Conservation (phyloP, 2,329 filamentous ascomycete genomes). For the Lojkania enalia region DNA sequence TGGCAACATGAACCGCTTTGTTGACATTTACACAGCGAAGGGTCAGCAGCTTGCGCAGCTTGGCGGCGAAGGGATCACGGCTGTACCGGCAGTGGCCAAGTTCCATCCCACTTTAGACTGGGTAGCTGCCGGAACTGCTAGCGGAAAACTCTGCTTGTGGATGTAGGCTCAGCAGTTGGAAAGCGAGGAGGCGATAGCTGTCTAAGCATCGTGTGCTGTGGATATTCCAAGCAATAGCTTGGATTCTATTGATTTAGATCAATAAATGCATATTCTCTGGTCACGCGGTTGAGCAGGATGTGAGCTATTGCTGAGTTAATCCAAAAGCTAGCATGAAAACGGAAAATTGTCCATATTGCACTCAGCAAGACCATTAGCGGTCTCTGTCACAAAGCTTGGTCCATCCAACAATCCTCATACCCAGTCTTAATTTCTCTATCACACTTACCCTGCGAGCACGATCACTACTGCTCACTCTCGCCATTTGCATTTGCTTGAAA, state of each 20-base stretch:
- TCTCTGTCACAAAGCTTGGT: no score
- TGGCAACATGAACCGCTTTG: conserved; percentile 97
- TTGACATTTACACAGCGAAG: conserved; percentile 81
- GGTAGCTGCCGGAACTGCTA: conserved; percentile 89
- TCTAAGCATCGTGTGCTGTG: no score
- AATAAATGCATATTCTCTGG: background rate
- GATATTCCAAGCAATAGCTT: no score
- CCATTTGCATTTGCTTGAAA: no score
- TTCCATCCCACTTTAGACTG: conserved; percentile 88
- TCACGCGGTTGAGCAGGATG: background rate
- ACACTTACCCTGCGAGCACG: no score
- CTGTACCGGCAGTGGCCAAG: conserved; percentile 88
- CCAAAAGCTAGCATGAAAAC: background rate
- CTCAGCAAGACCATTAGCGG: no score
- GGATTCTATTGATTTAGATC: background rate
- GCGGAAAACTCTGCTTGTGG: conserved; percentile 92
- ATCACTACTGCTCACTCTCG: no score
- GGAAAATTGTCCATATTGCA: conserved; percentile 1
- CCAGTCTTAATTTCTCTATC: no score
- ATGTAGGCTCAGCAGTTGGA: no score
- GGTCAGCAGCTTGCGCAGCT: conserved; percentile 89
- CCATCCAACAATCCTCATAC: no score
- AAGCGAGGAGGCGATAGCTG: no score
- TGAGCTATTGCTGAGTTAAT: background rate
- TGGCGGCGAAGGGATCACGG: conserved; percentile 86